These are phyloP conservation scores for Funneliformis geosporum DNA, from an alignment of 192 early-diverging fungal genomes.

Conservation along the genomic window DNA sequence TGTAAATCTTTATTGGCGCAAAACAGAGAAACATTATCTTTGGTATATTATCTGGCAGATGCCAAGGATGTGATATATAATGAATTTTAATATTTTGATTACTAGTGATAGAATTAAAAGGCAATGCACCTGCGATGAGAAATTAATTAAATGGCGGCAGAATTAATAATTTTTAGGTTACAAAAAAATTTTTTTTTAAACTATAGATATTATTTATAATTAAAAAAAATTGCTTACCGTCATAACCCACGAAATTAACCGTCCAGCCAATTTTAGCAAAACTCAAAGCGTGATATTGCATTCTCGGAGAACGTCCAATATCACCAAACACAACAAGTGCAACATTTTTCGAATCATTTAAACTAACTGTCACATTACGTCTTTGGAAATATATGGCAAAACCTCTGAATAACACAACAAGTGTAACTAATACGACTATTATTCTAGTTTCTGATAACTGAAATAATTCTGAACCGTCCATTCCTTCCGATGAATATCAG, in stretches of 20 bases:
- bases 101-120: constrained; percentile 31
- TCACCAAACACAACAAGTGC: constrained; percentile 76
- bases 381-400: neutral
- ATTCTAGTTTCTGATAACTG: neutral
- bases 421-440: neutral
- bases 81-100: constrained; percentile 54
- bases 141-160: neutral
- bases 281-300: constrained; percentile 86
- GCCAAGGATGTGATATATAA: constrained; percentile 49
- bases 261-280: constrained; percentile 63
- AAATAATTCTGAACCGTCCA: neutral
- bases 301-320: constrained; percentile 86
- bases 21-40: constrained; percentile 63
- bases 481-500: neutral
- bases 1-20: constrained; percentile 67
- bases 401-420: neutral
- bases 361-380: neutral
- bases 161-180: too few relatives aligned
- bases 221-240: constrained; percentile 45
- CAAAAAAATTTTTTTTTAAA: too few relatives aligned
- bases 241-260: constrained; percentile 87
- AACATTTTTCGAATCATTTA: neutral
- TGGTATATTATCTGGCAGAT: constrained; percentile 57
- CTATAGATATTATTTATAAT: neutral
- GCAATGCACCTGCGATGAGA: constrained; percentile 5